Base-by-base conservation (phyloP, 1,284 basidiomycete genomes). In the Apiotrichum sp. region DNA sequence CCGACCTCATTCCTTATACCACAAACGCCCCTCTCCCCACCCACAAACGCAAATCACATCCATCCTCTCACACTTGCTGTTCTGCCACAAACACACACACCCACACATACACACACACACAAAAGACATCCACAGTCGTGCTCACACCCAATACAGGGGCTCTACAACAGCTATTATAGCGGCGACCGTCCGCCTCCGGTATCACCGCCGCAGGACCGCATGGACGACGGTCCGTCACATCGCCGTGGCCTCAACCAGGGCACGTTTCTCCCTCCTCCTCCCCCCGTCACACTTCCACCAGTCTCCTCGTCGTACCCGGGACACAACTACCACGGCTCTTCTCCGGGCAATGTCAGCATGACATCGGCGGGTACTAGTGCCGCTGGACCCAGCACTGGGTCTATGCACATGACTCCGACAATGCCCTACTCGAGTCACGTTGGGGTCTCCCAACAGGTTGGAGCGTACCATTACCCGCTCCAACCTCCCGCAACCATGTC, bases 131-230 rank as follows among this genome's bases (percentile, higher is more conserved):
- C 22, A 22, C 22, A 22, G 22, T 22, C 22, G 22, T 22, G 22
- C 22, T 22, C 22, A 22, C 22, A 22, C 22, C 22, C 22, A 22
- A 43, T 40, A 29, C 44, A 60, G 58, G 56, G 53, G 54, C 58
- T 65, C 53, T 66, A 65, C 49, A 65, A 56, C 49, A 62, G 47
- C 51, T 63, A 63, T 46, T 57, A 59, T 46, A 59, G 51, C 44
- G 61, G 52, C 47, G 62, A 63, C n/a, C 65, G 49, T 34, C 52
- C 38, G 44, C 58, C 52, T 33, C 62, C 51, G 13, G 51, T 56
- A 22, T 61, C 59, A 3, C 59, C 52, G 14, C 57, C 46, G 38
- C 59, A 51, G 41, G 48, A 61, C 32, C 52, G 56, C 16, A 50
- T 45, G 41, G 62, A 62, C 36, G 43, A 54, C 7, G 36, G 53